Base-by-base conservation (phyloP, 768 basidiomycete genomes). In the Leccinum ochraceum region DNA sequence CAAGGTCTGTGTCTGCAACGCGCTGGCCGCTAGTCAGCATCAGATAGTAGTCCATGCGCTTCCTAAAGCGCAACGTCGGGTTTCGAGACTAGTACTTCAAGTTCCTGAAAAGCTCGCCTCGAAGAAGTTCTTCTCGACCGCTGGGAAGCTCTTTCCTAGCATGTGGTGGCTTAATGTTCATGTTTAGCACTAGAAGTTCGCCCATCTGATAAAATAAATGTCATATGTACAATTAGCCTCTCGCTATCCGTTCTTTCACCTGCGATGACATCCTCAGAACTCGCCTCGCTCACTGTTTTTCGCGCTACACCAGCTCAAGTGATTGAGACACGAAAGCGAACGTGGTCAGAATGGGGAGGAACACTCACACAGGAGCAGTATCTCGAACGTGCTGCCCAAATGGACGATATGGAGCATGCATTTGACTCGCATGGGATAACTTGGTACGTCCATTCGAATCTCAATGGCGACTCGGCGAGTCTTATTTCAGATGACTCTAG, bases 51-150 rank as follows among this genome's bases (percentile, higher is more conserved):
- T 5, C 34, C 34, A 36, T 36, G 34, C 13, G 34, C 13, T 36
- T 36, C 34, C 34, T 14, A 14, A 36, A 36, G 34, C 13, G 13
- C 5, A 36, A 36, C 5, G 13, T 36, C 13, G 13, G 34, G 13
- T 36, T 6, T 36, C 13, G 34, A 36, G 5, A 36, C 13, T 36
- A 36, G 34, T 36, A 6, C 34, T 36, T 1, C 5, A 50, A 42
- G 14, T 56, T 26, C 60, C 30, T 36, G 46, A 17, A 24, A 36
- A 10, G 57, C 78, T 53, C 64, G 88, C 90, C 78, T 93, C 92
- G 64, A 88, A 87, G 75, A 92, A 92, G 92, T 94, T 36, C 13
- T 36, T 14, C 34, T 36, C 34, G 13, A 36, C 34, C 13, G 34
- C 34, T 34, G 32, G 32, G 32, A 34, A 34, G 32, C 11, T 36